Conservation (phyloP, 148 eudicot species). For the Vaccinium macrocarpon region DNA sequence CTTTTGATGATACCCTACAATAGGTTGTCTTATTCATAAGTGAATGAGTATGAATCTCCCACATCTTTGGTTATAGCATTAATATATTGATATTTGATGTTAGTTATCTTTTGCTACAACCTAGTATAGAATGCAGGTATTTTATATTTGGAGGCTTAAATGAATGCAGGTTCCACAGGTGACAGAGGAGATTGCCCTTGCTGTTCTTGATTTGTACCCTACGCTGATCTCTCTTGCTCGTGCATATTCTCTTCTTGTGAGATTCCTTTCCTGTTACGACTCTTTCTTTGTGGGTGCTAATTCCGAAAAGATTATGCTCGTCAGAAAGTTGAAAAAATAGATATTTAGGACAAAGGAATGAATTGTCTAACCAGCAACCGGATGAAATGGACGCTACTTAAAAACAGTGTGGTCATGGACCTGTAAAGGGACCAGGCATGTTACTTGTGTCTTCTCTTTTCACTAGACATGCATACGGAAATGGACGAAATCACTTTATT, state of each 20-base stretch:
- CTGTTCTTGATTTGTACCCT: constrained; percentile 82
- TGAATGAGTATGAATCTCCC: neutral
- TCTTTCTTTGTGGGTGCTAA: neutral
- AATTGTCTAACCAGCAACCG: neutral
- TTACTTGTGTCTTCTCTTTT: neutral
- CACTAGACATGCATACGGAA: neutral
- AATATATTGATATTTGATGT: neutral
- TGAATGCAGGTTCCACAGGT: constrained; percentile 85
- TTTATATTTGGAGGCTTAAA: neutral
- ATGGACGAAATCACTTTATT: neutral
- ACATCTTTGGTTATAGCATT: neutral
- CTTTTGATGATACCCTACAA: neutral
- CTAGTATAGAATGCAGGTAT: no score
- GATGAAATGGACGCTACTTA: neutral
- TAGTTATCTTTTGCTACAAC: neutral
- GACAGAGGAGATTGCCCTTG: constrained; percentile 80
- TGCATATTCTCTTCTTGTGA: constrained; percentile 86
- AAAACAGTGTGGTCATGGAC: neutral
- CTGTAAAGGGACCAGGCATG: neutral
- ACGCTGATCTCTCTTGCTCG: constrained; percentile 68
- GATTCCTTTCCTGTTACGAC: constrained; percentile 21
- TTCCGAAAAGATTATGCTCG: neutral
- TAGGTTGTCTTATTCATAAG: neutral
- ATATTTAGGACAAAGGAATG: neutral
- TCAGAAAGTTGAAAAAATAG: no score